A percentile compares a stretch with the other conserved stretches of the same genome.
These are phyloP conservation scores for Cystobasidium sp. DNA, from an alignment of 1,284 basidiomycete genomes.

Conservation along the genomic window DNA sequence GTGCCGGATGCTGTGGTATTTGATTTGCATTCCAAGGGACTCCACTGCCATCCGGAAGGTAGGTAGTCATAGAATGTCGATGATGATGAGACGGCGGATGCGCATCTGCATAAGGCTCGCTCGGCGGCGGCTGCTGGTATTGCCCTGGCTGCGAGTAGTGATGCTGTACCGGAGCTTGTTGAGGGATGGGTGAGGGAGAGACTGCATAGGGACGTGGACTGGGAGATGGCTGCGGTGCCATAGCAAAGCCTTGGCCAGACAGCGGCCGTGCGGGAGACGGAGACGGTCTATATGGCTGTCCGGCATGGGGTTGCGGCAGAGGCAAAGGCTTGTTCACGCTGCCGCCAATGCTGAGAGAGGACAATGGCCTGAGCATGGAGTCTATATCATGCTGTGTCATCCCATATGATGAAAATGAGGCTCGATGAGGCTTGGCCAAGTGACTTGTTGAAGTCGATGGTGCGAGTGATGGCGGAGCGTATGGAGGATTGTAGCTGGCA, in stretches of 20 bases:
- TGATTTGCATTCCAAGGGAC: slow-evolving; percentile 23
- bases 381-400: slow-evolving; percentile 42
- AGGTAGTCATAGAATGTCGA: slow-evolving; percentile 36
- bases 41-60: slow-evolving; percentile 27
- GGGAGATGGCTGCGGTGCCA: slow-evolving; percentile 7
- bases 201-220: slow-evolving; percentile 9
- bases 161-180: not conserved
- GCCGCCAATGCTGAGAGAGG: slow-evolving; percentile 26
- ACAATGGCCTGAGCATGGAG: slow-evolving; percentile 24
- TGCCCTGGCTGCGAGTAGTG: slow-evolving; percentile 24
- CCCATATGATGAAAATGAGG: slow-evolving; percentile 36
- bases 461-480: slow-evolving; percentile 26
- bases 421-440: slow-evolving; percentile 21
- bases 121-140: not conserved
- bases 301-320: slow-evolving; percentile 14
- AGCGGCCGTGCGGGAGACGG: slow-evolving; percentile 2
- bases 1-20: not conserved
- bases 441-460: slow-evolving; percentile 14
- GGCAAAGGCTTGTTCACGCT: slow-evolving; percentile 40
- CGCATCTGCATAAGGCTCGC: not conserved
- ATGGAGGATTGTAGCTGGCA: slow-evolving; percentile 30
- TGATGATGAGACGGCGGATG: slow-evolving; percentile 23
- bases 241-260: slow-evolving; percentile 8
- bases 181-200: not conserved
- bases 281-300: slow-evolving; percentile 1